Evolutionary conservation across 805 yeast species (phyloP).

Genomic region (Scheffersomyces spartinae): DNA sequence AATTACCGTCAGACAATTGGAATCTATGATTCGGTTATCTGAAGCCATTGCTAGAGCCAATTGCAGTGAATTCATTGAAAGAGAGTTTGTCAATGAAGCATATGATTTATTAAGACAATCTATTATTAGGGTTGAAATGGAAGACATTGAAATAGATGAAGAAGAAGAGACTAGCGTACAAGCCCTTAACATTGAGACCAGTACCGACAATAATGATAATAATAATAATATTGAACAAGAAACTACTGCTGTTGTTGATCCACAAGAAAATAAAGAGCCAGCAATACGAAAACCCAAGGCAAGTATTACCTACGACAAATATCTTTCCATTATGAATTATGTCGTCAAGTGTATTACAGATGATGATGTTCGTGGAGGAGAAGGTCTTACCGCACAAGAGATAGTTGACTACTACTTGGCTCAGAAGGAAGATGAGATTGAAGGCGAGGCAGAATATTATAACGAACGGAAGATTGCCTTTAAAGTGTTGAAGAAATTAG

Average conservation of each 20-base stretch:
- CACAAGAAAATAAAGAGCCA: conserved; percentile 6
- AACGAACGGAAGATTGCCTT: conserved; percentile 58
- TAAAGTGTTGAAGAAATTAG: conserved; percentile 75
- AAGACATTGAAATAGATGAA: conserved; percentile 81
- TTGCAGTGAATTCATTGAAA: conserved; percentile 79
- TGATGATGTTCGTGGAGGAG: conserved; percentile 35
- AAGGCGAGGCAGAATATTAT: conserved; percentile 59
- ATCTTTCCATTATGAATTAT: conserved; percentile 71
- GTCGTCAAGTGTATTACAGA: conserved; percentile 56
- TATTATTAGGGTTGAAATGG: conserved; percentile 87
- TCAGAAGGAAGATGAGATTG: conserved; percentile 59
- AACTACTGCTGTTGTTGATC: conserved; percentile 3
- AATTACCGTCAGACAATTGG: conserved; percentile 94
- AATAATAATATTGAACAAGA: conserved; percentile 4
- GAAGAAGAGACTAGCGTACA: conserved; percentile 25
- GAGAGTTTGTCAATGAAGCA: conserved; percentile 85
- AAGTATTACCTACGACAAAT: conserved; percentile 74
- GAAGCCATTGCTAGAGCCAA: conserved; percentile 97
- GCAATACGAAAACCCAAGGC: conserved; percentile 10
- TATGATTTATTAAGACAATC: conserved; percentile 82
- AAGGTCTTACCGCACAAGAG: conserved; percentile 57
- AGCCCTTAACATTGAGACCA: conserved; percentile 1
- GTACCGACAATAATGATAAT: conserved; percentile 5
- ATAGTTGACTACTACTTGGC: conserved; percentile 74
- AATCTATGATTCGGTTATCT: conserved; percentile 81